phyloP scores from a whole-genome alignment of 2,329 filamentous ascomycete species.

The Hypoxylon sp. region DNA sequence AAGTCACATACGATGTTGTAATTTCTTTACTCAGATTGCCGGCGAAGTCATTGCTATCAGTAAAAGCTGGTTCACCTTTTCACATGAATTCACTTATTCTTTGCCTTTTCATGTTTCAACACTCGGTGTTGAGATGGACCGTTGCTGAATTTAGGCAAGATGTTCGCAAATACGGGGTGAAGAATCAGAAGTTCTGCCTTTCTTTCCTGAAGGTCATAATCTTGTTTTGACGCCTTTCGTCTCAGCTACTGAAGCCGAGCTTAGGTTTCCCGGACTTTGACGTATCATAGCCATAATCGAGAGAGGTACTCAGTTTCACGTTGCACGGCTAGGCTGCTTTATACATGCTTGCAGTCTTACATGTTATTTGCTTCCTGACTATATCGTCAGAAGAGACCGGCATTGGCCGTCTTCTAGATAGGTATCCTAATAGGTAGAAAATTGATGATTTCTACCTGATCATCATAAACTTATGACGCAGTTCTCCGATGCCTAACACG shows the following conservation, averaged over 20 bases:
- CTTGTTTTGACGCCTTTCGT: not conserved
- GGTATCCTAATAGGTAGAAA: not conserved
- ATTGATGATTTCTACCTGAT: constrained; percentile 4
- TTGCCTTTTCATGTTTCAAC: not conserved
- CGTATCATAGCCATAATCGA: not conserved
- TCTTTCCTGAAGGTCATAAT: not conserved
- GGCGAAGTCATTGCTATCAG: not conserved
- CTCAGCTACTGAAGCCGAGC: not conserved
- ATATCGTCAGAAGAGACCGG: constrained; percentile 3
- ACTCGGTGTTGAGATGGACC: not conserved
- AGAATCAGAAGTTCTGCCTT: not conserved
- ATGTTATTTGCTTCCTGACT: not conserved
- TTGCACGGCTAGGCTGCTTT: not conserved
- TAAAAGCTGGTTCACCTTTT: not conserved
- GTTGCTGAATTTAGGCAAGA: not conserved
- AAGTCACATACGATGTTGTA: too few species aligned
- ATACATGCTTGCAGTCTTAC: constrained; percentile 4
- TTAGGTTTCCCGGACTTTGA: not conserved
- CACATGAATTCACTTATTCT: not conserved
- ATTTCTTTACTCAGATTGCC: not conserved
- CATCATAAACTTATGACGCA: not conserved
- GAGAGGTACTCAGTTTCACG: not conserved
- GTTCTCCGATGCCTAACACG: not conserved
- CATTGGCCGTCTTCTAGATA: constrained; percentile 10
- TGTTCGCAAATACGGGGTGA: not conserved